Conservation (phyloP, 331 rosid species). For the Arachis monticola region DNA sequence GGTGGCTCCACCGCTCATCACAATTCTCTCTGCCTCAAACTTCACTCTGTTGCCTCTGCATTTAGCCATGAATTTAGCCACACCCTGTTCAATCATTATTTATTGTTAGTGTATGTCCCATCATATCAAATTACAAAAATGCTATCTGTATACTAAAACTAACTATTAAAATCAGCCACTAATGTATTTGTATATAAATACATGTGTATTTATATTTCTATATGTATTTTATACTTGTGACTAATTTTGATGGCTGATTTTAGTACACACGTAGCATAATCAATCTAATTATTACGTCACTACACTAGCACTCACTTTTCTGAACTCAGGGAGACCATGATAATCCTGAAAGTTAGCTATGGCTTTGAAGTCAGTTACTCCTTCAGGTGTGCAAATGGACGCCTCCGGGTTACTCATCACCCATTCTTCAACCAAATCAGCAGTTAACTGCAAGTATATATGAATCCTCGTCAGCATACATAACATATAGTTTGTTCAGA, state of each 20-base stretch:
- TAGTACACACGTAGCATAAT: no score
- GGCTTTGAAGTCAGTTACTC: slow-evolving; percentile 61
- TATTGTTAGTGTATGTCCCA: neutral
- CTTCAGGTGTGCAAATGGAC: slow-evolving; percentile 79
- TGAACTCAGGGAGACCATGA: slow-evolving; percentile 82
- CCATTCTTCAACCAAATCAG: slow-evolving; percentile 77
- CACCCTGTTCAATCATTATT: slow-evolving; percentile 58
- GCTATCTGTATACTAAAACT: no score
- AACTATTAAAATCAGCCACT: no score
- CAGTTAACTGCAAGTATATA: slow-evolving; percentile 57
- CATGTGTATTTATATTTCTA: no score
- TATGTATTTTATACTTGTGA: no score
- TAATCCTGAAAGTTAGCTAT: slow-evolving; percentile 83
- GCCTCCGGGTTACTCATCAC: slow-evolving; percentile 67
- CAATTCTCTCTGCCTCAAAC: slow-evolving; percentile 79
- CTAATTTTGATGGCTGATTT: no score
- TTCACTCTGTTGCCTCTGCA: slow-evolving; percentile 73
- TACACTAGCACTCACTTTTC: slow-evolving; percentile 56
- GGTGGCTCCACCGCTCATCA: slow-evolving; percentile 96
- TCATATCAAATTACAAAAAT: no score
- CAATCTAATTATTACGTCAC: neutral
- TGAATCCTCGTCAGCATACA: neutral
- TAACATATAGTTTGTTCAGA: no score
- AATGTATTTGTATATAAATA: no score
- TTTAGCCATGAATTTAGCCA: slow-evolving; percentile 81